These are phyloP conservation scores for Pseudogymnoascus sp. DNA, from an alignment of 2,329 filamentous ascomycete species.

Conservation along the genomic window DNA sequence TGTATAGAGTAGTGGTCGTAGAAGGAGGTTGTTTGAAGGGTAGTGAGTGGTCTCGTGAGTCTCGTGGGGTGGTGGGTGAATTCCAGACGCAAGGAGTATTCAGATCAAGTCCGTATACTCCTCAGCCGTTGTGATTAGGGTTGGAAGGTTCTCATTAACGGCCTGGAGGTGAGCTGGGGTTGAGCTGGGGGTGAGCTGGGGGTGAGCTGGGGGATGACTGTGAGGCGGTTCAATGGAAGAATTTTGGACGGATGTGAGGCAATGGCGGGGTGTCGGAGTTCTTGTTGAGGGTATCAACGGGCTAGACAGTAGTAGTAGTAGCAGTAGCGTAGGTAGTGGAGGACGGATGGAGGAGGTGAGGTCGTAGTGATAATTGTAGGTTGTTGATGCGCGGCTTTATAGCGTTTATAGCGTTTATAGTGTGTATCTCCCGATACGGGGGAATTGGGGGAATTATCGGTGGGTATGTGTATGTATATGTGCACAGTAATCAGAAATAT, in stretches of 20 bases:
- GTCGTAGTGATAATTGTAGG: background rate
- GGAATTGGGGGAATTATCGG: background rate
- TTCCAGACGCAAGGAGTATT: constrained; percentile 58
- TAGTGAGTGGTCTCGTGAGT: background rate
- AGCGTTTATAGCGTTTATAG: background rate
- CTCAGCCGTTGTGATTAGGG: constrained; percentile 45
- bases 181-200: no score
- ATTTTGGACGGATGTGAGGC: background rate
- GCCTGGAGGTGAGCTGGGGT: background rate
- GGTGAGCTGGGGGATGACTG: no score
- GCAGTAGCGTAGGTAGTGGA: background rate
- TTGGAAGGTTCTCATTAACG: background rate
- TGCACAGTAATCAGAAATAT: background rate
- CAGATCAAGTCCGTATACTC: constrained; percentile 50
- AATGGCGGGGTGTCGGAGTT: constrained; percentile 4
- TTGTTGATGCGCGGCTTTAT: background rate
- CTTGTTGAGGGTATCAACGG: background rate
- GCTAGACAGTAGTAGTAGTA: background rate
- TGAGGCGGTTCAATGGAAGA: background rate
- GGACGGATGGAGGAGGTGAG: background rate
- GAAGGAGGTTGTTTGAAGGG: background rate
- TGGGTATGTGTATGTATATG: no score
- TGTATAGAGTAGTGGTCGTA: background rate
- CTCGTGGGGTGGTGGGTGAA: constrained; percentile 14
- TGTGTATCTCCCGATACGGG: background rate